Evolutionary conservation across 257 asterid species (phyloP).

Genomic region (Penstemon davidsonii): DNA sequence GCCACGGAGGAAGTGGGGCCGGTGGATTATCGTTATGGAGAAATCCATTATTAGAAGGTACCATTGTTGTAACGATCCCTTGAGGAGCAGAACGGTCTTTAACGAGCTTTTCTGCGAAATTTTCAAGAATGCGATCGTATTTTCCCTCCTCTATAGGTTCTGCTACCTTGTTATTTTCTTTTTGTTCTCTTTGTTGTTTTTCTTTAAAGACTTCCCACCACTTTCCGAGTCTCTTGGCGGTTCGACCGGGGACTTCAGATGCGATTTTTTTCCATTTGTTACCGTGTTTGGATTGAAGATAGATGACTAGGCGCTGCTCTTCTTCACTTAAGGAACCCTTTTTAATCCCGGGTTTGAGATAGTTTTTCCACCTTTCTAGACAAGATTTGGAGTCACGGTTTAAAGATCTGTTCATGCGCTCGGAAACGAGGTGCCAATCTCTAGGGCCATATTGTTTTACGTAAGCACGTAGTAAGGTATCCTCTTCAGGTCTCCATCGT

Average conservation of each 20-base stretch:
- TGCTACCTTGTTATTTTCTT: slow-evolving; percentile 34
- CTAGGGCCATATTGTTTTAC: slow-evolving; percentile 65
- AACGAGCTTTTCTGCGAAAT: slow-evolving; percentile 63
- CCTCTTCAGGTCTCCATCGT: slow-evolving; percentile 79
- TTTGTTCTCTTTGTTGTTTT: slow-evolving; percentile 53
- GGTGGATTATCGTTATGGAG: slow-evolving; percentile 38
- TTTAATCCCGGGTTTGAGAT: slow-evolving; percentile 67
- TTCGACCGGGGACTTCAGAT: slow-evolving; percentile 67
- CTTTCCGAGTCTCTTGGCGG: slow-evolving; percentile 73
- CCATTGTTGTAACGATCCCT: slow-evolving; percentile 37
- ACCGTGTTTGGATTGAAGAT: slow-evolving; percentile 58
- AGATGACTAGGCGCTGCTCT: slow-evolving; percentile 64
- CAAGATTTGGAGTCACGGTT: slow-evolving; percentile 67
- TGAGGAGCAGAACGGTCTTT: slow-evolving; percentile 32
- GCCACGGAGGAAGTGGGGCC: slow-evolving; percentile 73
- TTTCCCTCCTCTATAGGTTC: slow-evolving; percentile 58
- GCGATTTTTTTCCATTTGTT: slow-evolving; percentile 84
- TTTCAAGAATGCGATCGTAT: slow-evolving; percentile 56
- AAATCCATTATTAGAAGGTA: slow-evolving; percentile 53
- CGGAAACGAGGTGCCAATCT: slow-evolving; percentile 68
- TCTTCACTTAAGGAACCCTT: slow-evolving; percentile 62
- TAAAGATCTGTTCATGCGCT: slow-evolving; percentile 55
- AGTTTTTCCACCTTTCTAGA: slow-evolving; percentile 80
- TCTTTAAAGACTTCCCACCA: slow-evolving; percentile 69
- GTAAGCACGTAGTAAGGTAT: slow-evolving; percentile 54